phyloP scores from a whole-genome alignment of 1,284 basidiomycete genomes.

The Puccinia horiana region DNA sequence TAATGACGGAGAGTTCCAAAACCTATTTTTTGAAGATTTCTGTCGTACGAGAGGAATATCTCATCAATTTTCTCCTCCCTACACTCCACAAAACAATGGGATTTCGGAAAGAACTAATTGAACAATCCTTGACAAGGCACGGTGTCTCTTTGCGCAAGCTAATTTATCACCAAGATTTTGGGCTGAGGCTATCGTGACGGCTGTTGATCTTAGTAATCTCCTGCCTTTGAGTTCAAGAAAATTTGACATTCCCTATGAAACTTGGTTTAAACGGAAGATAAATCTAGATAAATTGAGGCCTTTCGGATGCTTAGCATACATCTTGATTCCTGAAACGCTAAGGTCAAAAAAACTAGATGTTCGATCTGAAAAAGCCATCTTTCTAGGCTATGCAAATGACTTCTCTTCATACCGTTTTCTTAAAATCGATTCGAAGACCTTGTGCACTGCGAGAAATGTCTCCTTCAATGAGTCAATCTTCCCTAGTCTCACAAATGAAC shows the following conservation, averaged over 20 bases:
- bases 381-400: background rate
- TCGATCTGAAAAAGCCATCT: background rate
- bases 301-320: background rate
- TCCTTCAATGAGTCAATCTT: background rate
- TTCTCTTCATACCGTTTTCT: background rate
- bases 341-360: background rate
- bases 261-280: background rate
- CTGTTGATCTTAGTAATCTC: conserved; percentile 2
- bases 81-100: conserved; percentile 59
- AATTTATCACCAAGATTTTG: conserved; percentile 8
- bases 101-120: conserved; percentile 55
- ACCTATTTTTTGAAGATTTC: conserved; percentile 7
- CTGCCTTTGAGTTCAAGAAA: background rate
- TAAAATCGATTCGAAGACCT: background rate
- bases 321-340: background rate
- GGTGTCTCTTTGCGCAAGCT: too few relatives aligned
- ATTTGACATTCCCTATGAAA: conserved; percentile 1
- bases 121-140: conserved; percentile 55
- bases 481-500: background rate
- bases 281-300: background rate
- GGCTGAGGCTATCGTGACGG: conserved; percentile 3
- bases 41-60: background rate
- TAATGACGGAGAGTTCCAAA: too few relatives aligned
- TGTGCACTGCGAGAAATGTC: background rate
- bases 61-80: conserved; percentile 55